Evolutionary conservation across 2,329 filamentous ascomycete genomes (phyloP), one percentile per base, ranked within the genome.

Genomic region (Aspergillus caelatus): DNA sequence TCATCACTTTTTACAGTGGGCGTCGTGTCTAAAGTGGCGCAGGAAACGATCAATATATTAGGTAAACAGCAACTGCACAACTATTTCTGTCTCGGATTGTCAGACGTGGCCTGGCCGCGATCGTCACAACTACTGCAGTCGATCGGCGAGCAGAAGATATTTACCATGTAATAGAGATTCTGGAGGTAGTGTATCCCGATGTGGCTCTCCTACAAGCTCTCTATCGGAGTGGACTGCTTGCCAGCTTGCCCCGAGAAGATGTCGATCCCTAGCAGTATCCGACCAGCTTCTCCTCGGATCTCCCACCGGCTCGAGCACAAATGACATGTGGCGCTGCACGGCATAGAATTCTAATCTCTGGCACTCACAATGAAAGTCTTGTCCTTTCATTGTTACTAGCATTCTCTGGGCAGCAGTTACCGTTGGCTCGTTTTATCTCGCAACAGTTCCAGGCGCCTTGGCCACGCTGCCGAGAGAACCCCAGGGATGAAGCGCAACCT

Each of bases 381-480:
- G 52, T 39, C 34, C 34, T 4, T 55, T 55, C 32, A 55, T 39
- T 55, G n/a, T 55, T 19, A 26, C 16, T 19, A 39, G 46, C 52
- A 34, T 28, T 45, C 46, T 58, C 60, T 62, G 34, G 60, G 60
- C 60, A 62, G 46, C 46, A 8, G 4, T 28, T 46, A 9, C 45
- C 32, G 60, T 62, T 62, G 60, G 60, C 45, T 62, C 46, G 28
- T 41, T 58, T 58, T 62, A 45, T 58, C 60, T 54, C 55, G 57
- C 61, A 55, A 30, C 53, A 41, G 53, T 28, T 57, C 59, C 52
- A 61, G 59, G 14, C 30, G 53, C 12, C 59, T 61, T 61, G 59
- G 59, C 53, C 41, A 26, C 32, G 7, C 41, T 61, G 59, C 59
- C 59, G 52, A 55, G 52, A 55, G 34, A 39, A 14, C 11, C 52